These are phyloP conservation scores for Alternaria viburni DNA, from an alignment of 2,329 filamentous ascomycete genomes.

Conservation along the genomic window DNA sequence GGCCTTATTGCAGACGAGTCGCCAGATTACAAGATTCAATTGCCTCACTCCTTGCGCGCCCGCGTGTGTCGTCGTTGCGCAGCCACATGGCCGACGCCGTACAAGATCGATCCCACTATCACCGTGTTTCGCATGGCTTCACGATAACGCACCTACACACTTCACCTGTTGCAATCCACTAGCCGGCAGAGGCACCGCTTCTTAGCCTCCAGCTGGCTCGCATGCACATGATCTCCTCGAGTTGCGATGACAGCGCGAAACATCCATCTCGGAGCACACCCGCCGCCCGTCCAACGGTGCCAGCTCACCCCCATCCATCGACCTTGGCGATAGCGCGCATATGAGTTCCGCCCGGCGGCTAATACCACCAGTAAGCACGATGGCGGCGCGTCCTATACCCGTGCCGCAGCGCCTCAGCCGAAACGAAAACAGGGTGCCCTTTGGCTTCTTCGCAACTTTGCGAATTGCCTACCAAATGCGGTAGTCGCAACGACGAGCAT, in stretches of 20 bases:
- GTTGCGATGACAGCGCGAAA: neutral
- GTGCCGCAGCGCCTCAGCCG: slow-evolving; percentile 21
- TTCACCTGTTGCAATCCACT: neutral
- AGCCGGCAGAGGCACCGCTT: neutral
- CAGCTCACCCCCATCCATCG: slow-evolving; percentile 2
- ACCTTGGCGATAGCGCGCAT: slow-evolving; percentile 4
- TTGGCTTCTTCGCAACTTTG: neutral
- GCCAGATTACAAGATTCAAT: slow-evolving; percentile 8
- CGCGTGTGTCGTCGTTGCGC: slow-evolving; percentile 4
- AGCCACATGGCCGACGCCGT: slow-evolving; percentile 7
- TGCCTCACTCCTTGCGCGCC: slow-evolving; percentile 16
- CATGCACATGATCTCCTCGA: neutral
- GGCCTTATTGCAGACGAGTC: slow-evolving; percentile 12
- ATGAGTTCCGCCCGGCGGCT: slow-evolving; percentile 19
- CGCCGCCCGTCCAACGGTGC: neutral
- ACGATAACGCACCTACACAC: neutral
- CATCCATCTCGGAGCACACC: neutral
- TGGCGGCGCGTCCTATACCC: slow-evolving; percentile 10
- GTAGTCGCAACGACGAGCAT: neutral
- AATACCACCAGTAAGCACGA: slow-evolving; percentile 18
- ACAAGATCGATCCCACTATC: neutral
- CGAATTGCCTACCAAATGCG: slow-evolving; percentile 2
- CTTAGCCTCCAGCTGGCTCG: neutral
- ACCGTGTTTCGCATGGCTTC: neutral
- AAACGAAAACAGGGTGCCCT: slow-evolving; percentile 3